These are phyloP conservation scores for Beta vulgaris DNA, from an alignment of 148 eudicot genomes.

Conservation along the genomic window DNA sequence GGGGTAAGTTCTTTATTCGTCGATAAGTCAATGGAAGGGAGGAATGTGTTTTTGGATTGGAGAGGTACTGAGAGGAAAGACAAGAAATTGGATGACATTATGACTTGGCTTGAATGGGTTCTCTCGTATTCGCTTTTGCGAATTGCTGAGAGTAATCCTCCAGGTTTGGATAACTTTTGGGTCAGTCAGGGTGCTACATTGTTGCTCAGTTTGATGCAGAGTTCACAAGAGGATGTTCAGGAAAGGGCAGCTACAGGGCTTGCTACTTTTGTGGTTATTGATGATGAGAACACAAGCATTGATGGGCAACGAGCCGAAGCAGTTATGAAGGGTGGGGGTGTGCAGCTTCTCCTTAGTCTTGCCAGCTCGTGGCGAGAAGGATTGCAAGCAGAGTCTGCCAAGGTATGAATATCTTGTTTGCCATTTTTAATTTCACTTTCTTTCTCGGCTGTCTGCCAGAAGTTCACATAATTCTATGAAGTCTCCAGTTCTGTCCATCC, in stretches of 20 bases:
- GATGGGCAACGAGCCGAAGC: slow-evolving; percentile 88
- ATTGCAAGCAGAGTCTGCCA: slow-evolving; percentile 90
- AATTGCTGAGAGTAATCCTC: slow-evolving; percentile 79
- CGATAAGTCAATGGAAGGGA: slow-evolving; percentile 50
- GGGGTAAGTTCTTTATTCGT: slow-evolving; percentile 59
- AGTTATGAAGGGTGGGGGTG: slow-evolving; percentile 86
- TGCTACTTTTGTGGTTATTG: slow-evolving; percentile 93
- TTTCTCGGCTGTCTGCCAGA: background rate
- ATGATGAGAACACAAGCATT: slow-evolving; percentile 89
- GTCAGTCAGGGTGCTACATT: slow-evolving; percentile 80
- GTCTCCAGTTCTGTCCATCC: background rate
- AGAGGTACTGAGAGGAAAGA: slow-evolving; percentile 48
- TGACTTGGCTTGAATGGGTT: slow-evolving; percentile 90
- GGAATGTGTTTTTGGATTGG: slow-evolving; percentile 66
- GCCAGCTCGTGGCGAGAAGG: slow-evolving; percentile 94
- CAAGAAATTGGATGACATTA: slow-evolving; percentile 53
- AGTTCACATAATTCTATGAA: background rate
- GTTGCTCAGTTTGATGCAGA: slow-evolving; percentile 79
- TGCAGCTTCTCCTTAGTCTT: slow-evolving; percentile 72
- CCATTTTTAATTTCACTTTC: too few species aligned
- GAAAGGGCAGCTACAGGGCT: slow-evolving; percentile 94
- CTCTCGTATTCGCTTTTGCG: slow-evolving; percentile 81
- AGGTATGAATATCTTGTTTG: slow-evolving; percentile 44
- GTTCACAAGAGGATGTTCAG: slow-evolving; percentile 92
- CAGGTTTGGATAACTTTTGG: slow-evolving; percentile 86